A percentile compares a stretch with the other conserved stretches of the same genome.
Conservation (phyloP, 2,329 filamentous ascomycete species). For the Hymenoscyphus salicellus region DNA sequence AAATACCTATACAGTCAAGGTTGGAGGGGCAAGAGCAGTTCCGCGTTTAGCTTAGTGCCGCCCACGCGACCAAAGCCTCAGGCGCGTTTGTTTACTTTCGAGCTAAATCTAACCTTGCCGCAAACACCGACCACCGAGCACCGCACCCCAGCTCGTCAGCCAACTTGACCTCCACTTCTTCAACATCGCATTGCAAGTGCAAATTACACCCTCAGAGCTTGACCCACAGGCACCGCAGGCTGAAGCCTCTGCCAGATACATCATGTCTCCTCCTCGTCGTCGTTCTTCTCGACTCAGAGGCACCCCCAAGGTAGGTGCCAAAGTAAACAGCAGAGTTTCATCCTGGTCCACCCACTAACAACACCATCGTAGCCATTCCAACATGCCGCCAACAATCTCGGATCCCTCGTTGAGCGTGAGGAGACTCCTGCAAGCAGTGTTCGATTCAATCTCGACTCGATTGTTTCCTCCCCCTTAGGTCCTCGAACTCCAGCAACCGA, state of each 20-base stretch:
- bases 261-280: slow-evolving; percentile 33
- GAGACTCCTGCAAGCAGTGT: slow-evolving; percentile 25
- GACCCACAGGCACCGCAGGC: background rate
- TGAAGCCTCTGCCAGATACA: slow-evolving; percentile 2
- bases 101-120: background rate
- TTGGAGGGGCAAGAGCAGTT: too few species aligned
- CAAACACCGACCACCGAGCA: background rate
- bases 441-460: slow-evolving; percentile 25
- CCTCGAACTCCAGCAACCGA: slow-evolving; percentile 59
- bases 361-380: background rate
- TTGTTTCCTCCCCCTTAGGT: slow-evolving; percentile 27
- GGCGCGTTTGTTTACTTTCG: background rate
- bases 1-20: too few species aligned
- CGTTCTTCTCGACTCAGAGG: slow-evolving; percentile 35
- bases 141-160: background rate
- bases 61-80: background rate
- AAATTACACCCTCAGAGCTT: slow-evolving; percentile 2
- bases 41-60: background rate
- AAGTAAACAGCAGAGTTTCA: slow-evolving; percentile 17
- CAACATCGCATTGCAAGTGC: slow-evolving; percentile 3
- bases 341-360: slow-evolving; percentile 17
- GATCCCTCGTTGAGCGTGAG: slow-evolving; percentile 33
- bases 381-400: slow-evolving; percentile 25
- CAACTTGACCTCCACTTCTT: background rate
- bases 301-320: slow-evolving; percentile 26